These are phyloP conservation scores for Cryptosporidium ryanae DNA, from an alignment of 169 alveolate genomes.

Conservation along the genomic window DNA sequence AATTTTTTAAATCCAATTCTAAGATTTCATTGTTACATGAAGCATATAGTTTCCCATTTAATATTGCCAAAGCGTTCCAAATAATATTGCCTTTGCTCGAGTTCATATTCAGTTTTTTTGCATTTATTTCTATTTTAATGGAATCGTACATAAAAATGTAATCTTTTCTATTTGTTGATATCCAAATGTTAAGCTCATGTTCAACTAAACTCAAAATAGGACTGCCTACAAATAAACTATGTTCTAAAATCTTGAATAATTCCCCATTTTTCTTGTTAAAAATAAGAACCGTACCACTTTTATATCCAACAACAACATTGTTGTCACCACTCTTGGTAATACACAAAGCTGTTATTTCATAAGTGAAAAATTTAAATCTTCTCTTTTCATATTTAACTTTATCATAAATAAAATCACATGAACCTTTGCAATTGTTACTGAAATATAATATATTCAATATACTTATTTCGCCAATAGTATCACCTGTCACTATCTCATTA, in stretches of 20 bases:
- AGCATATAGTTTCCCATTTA: background rate
- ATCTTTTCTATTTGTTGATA: background rate
- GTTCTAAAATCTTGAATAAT: background rate
- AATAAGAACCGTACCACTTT: constrained; percentile 6
- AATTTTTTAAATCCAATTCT: background rate
- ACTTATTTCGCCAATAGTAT: constrained; percentile 1
- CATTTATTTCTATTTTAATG: background rate
- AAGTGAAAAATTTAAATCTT: background rate
- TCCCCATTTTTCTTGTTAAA: background rate
- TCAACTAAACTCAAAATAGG: constrained; percentile 9
- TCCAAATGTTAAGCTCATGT: background rate
- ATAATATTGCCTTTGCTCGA: background rate
- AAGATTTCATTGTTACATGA: background rate
- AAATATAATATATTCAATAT: background rate
- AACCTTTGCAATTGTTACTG: too few relatives aligned
- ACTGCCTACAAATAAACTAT: background rate
- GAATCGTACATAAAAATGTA: background rate
- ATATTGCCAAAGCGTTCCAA: background rate
- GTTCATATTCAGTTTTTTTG: background rate
- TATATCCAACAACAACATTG: constrained; percentile 25
- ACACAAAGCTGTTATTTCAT: constrained; percentile 13
- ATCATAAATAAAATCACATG: background rate
- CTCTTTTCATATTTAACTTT: background rate
- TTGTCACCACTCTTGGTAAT: background rate
- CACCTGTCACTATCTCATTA: background rate